A percentile compares a stretch with the other conserved stretches of the same genome.
Conservation (phyloP, 257 asterid species). For the Buddleja alternifolia region DNA sequence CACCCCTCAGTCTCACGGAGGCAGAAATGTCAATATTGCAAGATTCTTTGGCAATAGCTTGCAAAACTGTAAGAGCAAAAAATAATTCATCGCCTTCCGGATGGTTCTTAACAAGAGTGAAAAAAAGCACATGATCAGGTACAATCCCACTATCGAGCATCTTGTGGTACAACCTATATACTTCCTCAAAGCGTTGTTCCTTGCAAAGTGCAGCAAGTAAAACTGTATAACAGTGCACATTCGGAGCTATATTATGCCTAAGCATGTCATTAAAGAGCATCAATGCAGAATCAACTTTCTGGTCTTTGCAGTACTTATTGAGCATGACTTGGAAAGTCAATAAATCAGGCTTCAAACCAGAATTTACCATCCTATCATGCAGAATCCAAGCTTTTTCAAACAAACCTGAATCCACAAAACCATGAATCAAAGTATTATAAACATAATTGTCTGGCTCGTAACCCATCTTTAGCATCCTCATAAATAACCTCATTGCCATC, state of each 20-base stretch:
- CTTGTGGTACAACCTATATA: constrained; percentile 36
- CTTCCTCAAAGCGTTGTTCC: constrained; percentile 49
- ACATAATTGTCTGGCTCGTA: constrained; percentile 55
- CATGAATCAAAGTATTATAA: constrained; percentile 55
- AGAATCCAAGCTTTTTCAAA: constrained; percentile 46
- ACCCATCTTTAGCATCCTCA: constrained; percentile 60
- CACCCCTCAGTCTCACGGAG: constrained; percentile 24
- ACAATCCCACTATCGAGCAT: constrained; percentile 50
- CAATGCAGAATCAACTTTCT: constrained; percentile 51
- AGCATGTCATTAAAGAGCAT: constrained; percentile 44
- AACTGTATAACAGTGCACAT: constrained; percentile 59
- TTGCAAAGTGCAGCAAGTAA: constrained; percentile 51
- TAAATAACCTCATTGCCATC: constrained; percentile 63
- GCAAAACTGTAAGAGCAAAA: constrained; percentile 50
- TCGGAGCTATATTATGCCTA: constrained; percentile 39
- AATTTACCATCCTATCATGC: constrained; percentile 47
- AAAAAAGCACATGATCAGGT: constrained; percentile 68
- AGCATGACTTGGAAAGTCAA: constrained; percentile 62
- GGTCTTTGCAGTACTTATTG: constrained; percentile 50
- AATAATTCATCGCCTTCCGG: constrained; percentile 47
- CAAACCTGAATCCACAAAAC: constrained; percentile 53
- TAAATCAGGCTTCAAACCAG: constrained; percentile 50
- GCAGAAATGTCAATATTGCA: constrained; percentile 37
- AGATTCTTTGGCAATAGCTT: constrained; percentile 48
- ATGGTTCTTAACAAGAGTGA: constrained; percentile 47